Base-by-base conservation (phyloP, 2,329 filamentous ascomycete species). In the Mariannaea elegans region DNA sequence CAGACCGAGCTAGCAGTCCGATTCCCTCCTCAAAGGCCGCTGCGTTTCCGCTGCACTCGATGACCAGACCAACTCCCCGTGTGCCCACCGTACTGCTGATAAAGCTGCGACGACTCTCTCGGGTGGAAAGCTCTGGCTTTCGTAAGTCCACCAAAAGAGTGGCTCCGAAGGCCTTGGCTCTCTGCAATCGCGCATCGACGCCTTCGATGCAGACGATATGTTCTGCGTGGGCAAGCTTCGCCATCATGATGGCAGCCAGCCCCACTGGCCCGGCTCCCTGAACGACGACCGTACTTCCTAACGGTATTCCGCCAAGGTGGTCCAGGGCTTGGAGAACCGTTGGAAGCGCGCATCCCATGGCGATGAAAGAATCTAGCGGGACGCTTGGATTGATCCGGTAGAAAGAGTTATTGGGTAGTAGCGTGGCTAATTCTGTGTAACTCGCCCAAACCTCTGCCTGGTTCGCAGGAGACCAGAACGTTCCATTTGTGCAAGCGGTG, bases 11-110 rank as follows among this genome's bases (percentile, higher is more conserved):
- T 18, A 50, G 19, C 6, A 50, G 12, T 16, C 19, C 32, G 18
- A 50, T 50, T 18, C 47, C 47, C 34, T 50, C 32, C 16, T 50
- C 32, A 39, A 39, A 50, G 21, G 47, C 47, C n/a, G 47, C 32
- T 14, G 47, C 29, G 32, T 50, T 50, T 21, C 47, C 32, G 21
- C 47, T 50, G 23, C 47, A 50, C 47, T 50, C 47, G n/a, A 50
- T 39, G 47, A 50, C 47, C 13, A 50, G 1, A 32, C 47, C 47
- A 39, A 50, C 32, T 24, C 47, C 47, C 24, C 19, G 47, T 13
- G 47, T 18, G 14, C 31, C 47, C 5, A 50, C 47, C 2, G 19
- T 32, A 24, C 23, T 23, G 24, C 14, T 36, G 47, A 36, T 50
- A 19, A 38, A 50, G 47, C 19, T 39, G 34, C 23, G 32, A 10